Evolutionary conservation across 768 basidiomycete species (phyloP), one percentile per base, ranked within the genome.

Genomic region (Cyclocybe aegerita): DNA sequence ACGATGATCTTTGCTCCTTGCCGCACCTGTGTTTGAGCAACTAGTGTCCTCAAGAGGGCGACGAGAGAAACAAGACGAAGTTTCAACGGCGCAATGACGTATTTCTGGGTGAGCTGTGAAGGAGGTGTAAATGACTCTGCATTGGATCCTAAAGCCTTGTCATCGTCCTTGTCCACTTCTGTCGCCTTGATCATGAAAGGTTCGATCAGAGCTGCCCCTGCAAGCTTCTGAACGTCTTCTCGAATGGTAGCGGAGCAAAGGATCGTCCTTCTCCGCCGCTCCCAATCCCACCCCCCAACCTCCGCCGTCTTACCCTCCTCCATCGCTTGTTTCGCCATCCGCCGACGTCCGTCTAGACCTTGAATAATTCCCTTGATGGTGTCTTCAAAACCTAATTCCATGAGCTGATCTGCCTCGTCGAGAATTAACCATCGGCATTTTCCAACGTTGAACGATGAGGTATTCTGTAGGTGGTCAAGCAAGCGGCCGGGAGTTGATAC

Each of bases 311-410:
- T 85, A 0, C 83, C 88, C 57, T 85, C 84, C 54, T 78, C 70
- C 44, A 82, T 73, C 0, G 86, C 91, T 58, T 83, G 80, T 60
- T 73, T 59, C 4, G 91, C 93, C 6, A 95, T 74, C 55, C 83
- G 85, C 44, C 82, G 70, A 45, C 93, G 80, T 0, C 93, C 93
- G 51, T 98, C 93, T 15, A 99, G 67, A 8, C 88, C 86, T 60
- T 86, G 81, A 33, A 98, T 72, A 55, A 98, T 97, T 1, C 92
- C 93, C 49, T 80, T 82, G 60, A 99, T 89, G 0, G 93, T 92
- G 63, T 98, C 94, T 66, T 97, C 95, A 55, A 99, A 99, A 0
- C 97, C 97, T 38, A 98, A 82, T 56, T 98, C 95, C 95, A 98
- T 98, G 44, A 99, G 72, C 37, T 94, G 79, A 69, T 99, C 97